Conservation (phyloP, 805 yeast genomes). For the Candida peoriensis region DNA sequence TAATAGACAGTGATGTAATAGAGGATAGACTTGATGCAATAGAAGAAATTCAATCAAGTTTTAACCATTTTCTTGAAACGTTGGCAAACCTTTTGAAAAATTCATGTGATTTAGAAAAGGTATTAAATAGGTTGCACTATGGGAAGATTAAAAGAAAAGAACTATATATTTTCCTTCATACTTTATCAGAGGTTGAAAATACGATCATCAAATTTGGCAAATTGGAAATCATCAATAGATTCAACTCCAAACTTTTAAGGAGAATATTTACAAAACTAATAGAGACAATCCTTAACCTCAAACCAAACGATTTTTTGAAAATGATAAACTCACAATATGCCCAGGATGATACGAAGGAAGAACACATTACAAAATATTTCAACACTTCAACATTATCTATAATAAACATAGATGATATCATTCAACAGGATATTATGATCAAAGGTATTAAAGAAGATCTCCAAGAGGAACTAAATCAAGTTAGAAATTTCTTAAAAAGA, state of each 20-base stretch:
- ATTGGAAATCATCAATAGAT: conserved; percentile 19
- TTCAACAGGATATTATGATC: conserved; percentile 34
- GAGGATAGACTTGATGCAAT: conserved; percentile 61
- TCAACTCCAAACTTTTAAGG: conserved; percentile 31
- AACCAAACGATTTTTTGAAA: conserved; percentile 31
- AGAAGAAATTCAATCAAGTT: conserved; percentile 37
- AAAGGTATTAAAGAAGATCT: conserved; percentile 42
- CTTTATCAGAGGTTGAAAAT: conserved; percentile 30
- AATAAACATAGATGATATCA: conserved; percentile 8
- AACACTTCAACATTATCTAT: conserved; percentile 29
- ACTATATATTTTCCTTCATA: conserved; percentile 45
- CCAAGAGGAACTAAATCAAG: conserved; percentile 43
- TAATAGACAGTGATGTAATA: conserved; percentile 48
- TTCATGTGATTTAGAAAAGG: conserved; percentile 55
- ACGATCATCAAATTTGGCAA: conserved; percentile 25
- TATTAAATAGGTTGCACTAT: conserved; percentile 54
- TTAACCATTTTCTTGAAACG: conserved; percentile 34
- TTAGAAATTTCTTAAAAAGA: conserved; percentile 44
- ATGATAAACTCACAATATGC: conserved; percentile 50
- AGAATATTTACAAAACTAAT: conserved; percentile 35
- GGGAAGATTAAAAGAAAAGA: conserved; percentile 56
- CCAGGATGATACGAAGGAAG: conserved; percentile 44
- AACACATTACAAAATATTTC: conserved; percentile 40
- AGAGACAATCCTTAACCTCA: conserved; percentile 25
- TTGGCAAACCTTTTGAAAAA: conserved; percentile 28